phyloP scores from a whole-genome alignment of 2,329 filamentous ascomycete genomes.

The Botrytis elliptica region DNA sequence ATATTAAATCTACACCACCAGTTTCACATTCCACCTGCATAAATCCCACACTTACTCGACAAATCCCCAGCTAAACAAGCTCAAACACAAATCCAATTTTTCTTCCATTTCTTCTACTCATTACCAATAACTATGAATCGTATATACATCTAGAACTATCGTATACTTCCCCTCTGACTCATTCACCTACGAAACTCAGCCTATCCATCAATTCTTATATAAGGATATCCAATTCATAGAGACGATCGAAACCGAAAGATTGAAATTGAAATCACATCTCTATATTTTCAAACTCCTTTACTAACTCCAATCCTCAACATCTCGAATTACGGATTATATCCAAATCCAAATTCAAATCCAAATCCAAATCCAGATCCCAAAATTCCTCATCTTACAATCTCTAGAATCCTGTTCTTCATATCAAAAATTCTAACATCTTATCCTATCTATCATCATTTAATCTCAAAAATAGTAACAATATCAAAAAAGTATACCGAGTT shows the following conservation, averaged over 20 bases:
- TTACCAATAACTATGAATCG: neutral
- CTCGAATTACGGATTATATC: fast-evolving
- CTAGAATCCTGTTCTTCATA: no score
- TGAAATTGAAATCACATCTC: no score
- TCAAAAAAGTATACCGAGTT: neutral
- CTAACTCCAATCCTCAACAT: no score
- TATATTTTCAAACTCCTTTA: no score
- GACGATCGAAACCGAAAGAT: neutral
- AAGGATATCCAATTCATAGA: neutral
- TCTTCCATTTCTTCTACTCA: neutral
- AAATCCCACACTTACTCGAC: neutral
- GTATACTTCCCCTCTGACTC: neutral
- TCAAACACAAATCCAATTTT: neutral
- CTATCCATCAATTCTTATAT: neutral
- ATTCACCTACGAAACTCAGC: neutral
- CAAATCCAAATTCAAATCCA: no score
- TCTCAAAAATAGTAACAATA: neutral
- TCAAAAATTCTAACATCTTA: no score
- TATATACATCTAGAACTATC: neutral
- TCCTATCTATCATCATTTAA: no score
- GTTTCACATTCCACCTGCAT: neutral
- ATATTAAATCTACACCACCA: neutral
- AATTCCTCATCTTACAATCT: neutral
- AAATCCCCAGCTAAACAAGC: neutral
- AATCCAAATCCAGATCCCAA: no score